Percentiles rank a stretch among this genome's conserved stretches.
phyloP scores from a whole-genome alignment of 768 basidiomycete species.

The Lactarius psammicola region DNA sequence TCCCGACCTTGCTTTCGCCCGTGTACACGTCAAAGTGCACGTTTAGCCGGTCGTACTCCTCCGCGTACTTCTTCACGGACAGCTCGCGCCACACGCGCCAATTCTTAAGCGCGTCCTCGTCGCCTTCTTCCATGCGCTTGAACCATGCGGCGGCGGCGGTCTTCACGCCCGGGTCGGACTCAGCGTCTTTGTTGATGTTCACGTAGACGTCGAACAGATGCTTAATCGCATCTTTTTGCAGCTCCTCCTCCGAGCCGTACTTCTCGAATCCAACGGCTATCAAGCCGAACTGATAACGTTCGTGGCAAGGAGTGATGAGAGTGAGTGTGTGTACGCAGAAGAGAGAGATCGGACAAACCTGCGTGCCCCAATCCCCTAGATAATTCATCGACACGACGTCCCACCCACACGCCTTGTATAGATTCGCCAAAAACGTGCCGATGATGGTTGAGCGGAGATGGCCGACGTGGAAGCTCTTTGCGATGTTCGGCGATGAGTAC shows the following conservation, averaged over 20 bases:
- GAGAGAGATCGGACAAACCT: constrained; percentile 50
- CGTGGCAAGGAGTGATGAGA: not conserved
- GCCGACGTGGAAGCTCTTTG: constrained; percentile 97
- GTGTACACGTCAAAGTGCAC: constrained; percentile 90
- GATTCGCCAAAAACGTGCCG: constrained; percentile 87
- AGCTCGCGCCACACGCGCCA: constrained; percentile 94
- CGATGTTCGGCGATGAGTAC: constrained; percentile 96
- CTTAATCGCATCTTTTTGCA: constrained; percentile 88
- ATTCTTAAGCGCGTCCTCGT: constrained; percentile 76
- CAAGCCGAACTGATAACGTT: constrained; percentile 62
- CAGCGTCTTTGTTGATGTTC: constrained; percentile 85
- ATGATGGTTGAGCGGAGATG: constrained; percentile 98
- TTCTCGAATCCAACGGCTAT: constrained; percentile 90
- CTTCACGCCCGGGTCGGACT: constrained; percentile 67
- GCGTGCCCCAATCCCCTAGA: constrained; percentile 97
- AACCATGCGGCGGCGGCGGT: constrained; percentile 82
- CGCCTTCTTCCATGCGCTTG: constrained; percentile 93
- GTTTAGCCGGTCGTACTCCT: constrained; percentile 87
- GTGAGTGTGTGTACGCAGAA: not conserved
- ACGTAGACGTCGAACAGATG: constrained; percentile 95
- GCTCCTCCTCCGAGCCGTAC: constrained; percentile 81
- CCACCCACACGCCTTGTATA: constrained; percentile 94
- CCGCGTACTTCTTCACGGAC: constrained; percentile 84
- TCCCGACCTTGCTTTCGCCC: constrained; percentile 81
- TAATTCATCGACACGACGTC: constrained; percentile 91